phyloP scores from a whole-genome alignment of 164 flowering plant genomes.

The Kingdonia uniflora region DNA sequence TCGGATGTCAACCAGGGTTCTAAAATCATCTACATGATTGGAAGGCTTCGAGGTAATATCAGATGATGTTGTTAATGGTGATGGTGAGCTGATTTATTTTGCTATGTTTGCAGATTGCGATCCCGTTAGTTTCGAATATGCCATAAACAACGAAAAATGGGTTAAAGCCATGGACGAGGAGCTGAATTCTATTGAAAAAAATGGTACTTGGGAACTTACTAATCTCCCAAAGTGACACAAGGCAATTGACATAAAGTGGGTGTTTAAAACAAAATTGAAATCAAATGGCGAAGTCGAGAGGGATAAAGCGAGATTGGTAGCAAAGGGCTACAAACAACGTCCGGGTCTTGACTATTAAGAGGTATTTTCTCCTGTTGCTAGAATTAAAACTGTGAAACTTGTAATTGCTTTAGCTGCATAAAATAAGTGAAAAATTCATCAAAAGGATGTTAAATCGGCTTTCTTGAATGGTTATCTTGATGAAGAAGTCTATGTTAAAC shows the following conservation, averaged over 20 bases:
- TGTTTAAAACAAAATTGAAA: not conserved
- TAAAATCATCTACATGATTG: too few species aligned
- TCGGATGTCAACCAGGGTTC: too few species aligned
- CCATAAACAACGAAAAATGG: not conserved
- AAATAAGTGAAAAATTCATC: too few species aligned
- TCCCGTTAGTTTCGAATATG: not conserved
- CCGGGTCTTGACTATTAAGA: not conserved
- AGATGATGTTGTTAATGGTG: not conserved
- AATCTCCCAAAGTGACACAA: not conserved
- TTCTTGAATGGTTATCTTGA: conserved; percentile 1
- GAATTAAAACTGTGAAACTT: too few species aligned
- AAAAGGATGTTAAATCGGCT: not conserved
- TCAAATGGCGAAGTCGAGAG: not conserved
- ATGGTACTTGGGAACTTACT: not conserved
- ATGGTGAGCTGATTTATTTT: not conserved
- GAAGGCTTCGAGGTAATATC: not conserved
- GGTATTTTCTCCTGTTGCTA: too few species aligned
- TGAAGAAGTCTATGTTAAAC: not conserved
- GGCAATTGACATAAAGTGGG: not conserved
- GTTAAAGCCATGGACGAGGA: not conserved
- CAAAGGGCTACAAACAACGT: conserved; percentile 1
- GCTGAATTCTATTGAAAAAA: not conserved
- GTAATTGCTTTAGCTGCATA: too few species aligned
- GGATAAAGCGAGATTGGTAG: not conserved
- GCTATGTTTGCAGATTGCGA: not conserved